Conservation (phyloP, 1,284 basidiomycete genomes). For the Sporisorium graminicola region DNA sequence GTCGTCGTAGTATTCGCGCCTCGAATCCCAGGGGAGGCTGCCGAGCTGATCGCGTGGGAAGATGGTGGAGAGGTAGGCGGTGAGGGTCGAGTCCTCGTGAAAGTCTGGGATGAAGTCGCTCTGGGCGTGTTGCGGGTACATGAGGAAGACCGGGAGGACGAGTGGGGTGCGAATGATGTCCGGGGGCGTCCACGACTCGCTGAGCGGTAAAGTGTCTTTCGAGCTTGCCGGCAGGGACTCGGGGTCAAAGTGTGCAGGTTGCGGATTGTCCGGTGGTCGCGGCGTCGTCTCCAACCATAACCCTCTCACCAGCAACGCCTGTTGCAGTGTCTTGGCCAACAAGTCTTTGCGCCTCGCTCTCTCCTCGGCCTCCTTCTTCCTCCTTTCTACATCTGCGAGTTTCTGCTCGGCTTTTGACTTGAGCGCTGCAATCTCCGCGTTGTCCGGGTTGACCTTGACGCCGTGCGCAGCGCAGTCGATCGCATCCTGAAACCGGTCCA, state of each 20-base stretch:
- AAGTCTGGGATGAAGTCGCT: conserved; percentile 90
- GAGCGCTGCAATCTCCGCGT: conserved; percentile 51
- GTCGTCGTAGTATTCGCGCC: conserved; percentile 78
- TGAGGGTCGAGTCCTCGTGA: conserved; percentile 85
- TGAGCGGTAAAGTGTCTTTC: conserved; percentile 49
- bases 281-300: conserved; percentile 59
- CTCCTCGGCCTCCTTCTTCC: conserved; percentile 72
- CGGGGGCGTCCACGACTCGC: conserved; percentile 54
- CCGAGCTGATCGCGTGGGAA: conserved; percentile 78
- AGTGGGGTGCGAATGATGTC: conserved; percentile 74
- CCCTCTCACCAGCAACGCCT: conserved; percentile 76
- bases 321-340: conserved; percentile 73
- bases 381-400: conserved; percentile 72
- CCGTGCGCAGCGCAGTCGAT: conserved; percentile 56
- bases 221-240: conserved; percentile 63
- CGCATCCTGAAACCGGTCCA: conserved; percentile 57
- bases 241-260: conserved; percentile 73
- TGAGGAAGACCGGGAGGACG: conserved; percentile 87
- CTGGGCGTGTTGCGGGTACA: conserved; percentile 89
- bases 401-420: conserved; percentile 54
- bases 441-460: conserved; percentile 26
- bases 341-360: conserved; percentile 73
- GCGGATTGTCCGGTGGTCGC: conserved; percentile 74
- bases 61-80: conserved; percentile 82
- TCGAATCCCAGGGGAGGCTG: conserved; percentile 81